Base-by-base conservation (phyloP, 345 rosid species). In the Firmiana major region DNA sequence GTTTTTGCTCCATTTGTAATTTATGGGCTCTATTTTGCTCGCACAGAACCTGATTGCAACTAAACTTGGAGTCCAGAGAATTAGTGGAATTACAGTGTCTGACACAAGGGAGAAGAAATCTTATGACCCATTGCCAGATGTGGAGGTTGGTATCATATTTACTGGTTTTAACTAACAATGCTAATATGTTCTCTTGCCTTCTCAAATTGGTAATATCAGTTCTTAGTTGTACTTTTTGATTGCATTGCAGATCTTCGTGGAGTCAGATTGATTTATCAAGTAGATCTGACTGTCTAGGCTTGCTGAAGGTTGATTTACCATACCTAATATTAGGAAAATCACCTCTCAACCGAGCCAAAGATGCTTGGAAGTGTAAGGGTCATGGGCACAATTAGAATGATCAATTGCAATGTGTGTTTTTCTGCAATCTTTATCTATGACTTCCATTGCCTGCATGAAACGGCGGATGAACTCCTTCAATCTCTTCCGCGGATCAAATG, bases 51-150 rank as follows among this genome's bases (percentile, higher is more conserved):
- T 92, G 43, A 89, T 92, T 70, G 95, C 99, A 17, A 85, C 90
- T 4, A 92, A 86, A 80, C 93, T 92, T 26, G 98, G 99, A 76
- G 92, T 92, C 77, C 98, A 96, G 80, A 91, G 78, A 77, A 91
- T 96, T 43, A 77, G 87, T 16, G 97, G 97, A 69, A 87, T 96
- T 79, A 88, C 89, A 26, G 88, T 93, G 82, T 89, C 86, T 4
- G 92, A 93, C 87, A 87, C 85, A 73, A 77, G 83, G 69, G 97
- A 91, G 85, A 88, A 86, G 75, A 91, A 75, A 83, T 85, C 85
- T 17, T 88, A 86, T 75, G 91, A 90, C 64, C 90, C 91, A 28
- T 75, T 92, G 85, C 89, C 90, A 19, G 98, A 96, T 83, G 77
- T 90, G 81, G 99, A 93, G 98, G 98, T 92, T 71, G 71, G 97